phyloP scores from a whole-genome alignment of 2,329 filamentous ascomycete species.

The Epichloe bromicola region DNA sequence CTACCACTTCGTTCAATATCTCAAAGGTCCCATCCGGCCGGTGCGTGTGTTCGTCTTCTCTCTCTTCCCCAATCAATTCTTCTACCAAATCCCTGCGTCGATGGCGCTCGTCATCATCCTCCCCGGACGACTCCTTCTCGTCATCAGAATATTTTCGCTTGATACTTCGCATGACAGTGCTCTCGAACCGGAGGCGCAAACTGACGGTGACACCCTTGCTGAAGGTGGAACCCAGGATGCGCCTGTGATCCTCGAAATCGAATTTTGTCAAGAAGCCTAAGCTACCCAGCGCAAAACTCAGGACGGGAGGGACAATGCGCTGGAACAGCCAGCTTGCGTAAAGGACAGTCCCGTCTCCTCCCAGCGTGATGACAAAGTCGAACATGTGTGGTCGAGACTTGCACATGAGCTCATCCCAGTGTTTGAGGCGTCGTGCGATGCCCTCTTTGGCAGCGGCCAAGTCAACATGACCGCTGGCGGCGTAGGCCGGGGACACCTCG shows the following conservation, averaged over 20 bases:
- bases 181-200: slow-evolving; percentile 79
- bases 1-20: slow-evolving; percentile 93
- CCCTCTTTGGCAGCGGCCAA: slow-evolving; percentile 21
- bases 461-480: slow-evolving; percentile 21
- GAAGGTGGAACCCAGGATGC: slow-evolving; percentile 60
- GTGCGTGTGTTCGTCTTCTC: slow-evolving; percentile 75
- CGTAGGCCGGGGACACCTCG: slow-evolving; percentile 38
- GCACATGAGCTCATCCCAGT: slow-evolving; percentile 76
- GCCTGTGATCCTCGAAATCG: slow-evolving; percentile 64
- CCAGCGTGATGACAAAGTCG: slow-evolving; percentile 85
- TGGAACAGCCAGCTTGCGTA: slow-evolving; percentile 97
- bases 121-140: slow-evolving; percentile 16
- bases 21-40: slow-evolving; percentile 72
- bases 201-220: slow-evolving; percentile 78
- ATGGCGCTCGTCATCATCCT: slow-evolving; percentile 25
- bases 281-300: slow-evolving; percentile 84
- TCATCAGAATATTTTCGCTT: slow-evolving; percentile 23
- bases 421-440: slow-evolving; percentile 48
- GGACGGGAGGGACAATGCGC: slow-evolving; percentile 79
- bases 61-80: slow-evolving; percentile 77
- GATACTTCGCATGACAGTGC: slow-evolving; percentile 77
- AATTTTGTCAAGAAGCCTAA: slow-evolving; percentile 95
- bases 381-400: slow-evolving; percentile 69
- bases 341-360: slow-evolving; percentile 91
- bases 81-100: slow-evolving; percentile 62